Evolutionary conservation across 164 flowering plant species (phyloP).

Genomic region (Magnolia sinica): DNA sequence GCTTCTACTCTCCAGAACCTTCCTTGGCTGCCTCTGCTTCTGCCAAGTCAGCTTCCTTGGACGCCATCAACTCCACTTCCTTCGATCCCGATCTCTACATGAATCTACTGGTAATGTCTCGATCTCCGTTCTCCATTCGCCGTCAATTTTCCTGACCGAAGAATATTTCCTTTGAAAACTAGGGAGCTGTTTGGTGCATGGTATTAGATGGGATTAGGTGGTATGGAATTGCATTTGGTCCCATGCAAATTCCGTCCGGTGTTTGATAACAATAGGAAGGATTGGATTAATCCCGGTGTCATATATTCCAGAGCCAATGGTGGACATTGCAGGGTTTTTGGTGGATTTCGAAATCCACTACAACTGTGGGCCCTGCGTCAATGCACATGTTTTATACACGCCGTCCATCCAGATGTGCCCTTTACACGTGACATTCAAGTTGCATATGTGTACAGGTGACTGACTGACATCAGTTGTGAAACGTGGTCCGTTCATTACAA

Average conservation of each 20-base stretch:
- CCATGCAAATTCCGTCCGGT: too few relatives aligned
- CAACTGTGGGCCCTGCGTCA: too few relatives aligned
- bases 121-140: not conserved
- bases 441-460: not conserved
- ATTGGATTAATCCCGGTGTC: too few relatives aligned
- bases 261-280: too few relatives aligned
- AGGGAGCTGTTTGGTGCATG: not conserved
- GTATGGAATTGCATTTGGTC: too few relatives aligned
- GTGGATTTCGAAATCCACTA: too few relatives aligned
- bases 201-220: too few relatives aligned
- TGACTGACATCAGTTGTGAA: not conserved
- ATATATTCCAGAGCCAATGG: too few relatives aligned
- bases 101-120: constrained; percentile 58
- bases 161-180: not conserved
- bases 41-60: constrained; percentile 46
- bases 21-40: constrained; percentile 33
- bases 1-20: constrained; percentile 88
- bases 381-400: too few relatives aligned
- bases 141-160: not conserved
- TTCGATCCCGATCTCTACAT: constrained; percentile 93
- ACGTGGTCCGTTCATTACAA: not conserved
- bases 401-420: too few relatives aligned
- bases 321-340: too few relatives aligned
- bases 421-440: too few relatives aligned
- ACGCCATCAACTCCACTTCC: constrained; percentile 73